phyloP scores from a whole-genome alignment of 1,139 yeast species.

The Pichia sp. region DNA sequence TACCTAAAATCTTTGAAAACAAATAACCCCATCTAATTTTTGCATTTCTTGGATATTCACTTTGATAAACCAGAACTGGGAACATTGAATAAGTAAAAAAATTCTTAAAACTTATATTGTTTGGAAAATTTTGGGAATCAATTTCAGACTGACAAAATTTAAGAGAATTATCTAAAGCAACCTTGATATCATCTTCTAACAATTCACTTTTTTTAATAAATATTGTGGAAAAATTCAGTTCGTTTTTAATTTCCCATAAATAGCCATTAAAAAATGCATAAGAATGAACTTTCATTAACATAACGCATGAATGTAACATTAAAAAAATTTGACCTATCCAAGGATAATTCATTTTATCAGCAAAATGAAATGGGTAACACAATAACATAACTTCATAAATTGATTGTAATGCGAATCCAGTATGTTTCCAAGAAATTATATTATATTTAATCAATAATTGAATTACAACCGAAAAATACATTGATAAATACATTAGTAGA shows the following conservation, averaged over 20 bases:
- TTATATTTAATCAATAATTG: slow-evolving; percentile 45
- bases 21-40: slow-evolving; percentile 67
- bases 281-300: slow-evolving; percentile 90
- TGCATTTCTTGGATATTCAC: slow-evolving; percentile 72
- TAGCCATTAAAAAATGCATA: slow-evolving; percentile 87
- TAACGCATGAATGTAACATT: slow-evolving; percentile 74
- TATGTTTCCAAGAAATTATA: slow-evolving; percentile 46
- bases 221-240: slow-evolving; percentile 43
- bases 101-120: slow-evolving; percentile 58
- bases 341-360: slow-evolving; percentile 51
- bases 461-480: slow-evolving; percentile 49
- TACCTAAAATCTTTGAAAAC: slow-evolving; percentile 64
- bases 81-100: slow-evolving; percentile 78
- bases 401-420: slow-evolving; percentile 59
- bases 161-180: slow-evolving; percentile 41
- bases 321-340: slow-evolving; percentile 89
- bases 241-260: slow-evolving; percentile 61
- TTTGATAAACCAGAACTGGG: slow-evolving; percentile 82
- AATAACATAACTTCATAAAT: slow-evolving; percentile 50
- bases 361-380: slow-evolving; percentile 40
- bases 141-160: slow-evolving; percentile 62
- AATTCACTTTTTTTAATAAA: slow-evolving; percentile 28
- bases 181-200: slow-evolving; percentile 28
- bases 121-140: slow-evolving; percentile 58
- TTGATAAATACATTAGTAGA: slow-evolving; percentile 57